Evolutionary conservation across 2,329 filamentous ascomycete species (phyloP), one percentile per base, ranked within the genome.

Genomic region (Phialophora tarda): DNA sequence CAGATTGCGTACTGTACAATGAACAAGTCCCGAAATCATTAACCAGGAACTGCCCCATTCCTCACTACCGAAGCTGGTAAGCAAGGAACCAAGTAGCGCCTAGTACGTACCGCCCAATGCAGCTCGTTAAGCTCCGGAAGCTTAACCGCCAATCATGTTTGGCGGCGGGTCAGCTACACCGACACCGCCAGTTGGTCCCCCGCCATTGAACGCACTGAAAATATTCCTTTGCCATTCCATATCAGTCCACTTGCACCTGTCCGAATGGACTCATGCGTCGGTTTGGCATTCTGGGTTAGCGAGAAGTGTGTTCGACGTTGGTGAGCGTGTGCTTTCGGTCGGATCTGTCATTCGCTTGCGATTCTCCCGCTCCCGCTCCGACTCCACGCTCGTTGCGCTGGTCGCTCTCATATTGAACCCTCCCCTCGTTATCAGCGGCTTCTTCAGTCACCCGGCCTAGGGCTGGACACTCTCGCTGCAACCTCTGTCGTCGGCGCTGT

Each of bases 271-370:
- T 34, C 57, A 14, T 24, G 50, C 58, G 21, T 57, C 58, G 34
- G 30, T 63, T 59, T 65, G 59, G 47, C 56, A 65, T 41, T 64
- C 64, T 62, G 56, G 58, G 53, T 64, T 70, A 70, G 65, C 68
- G 60, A 68, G 50, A 66, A 61, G 48, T 51, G 21, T 10, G 17
- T 51, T 14, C 48, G n/a, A 8, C 51, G 47, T 23, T 34, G 17
- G 10, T 24, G 48, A 32, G 47, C 59, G 68, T 67, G 65, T 70
- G 68, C 68, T 26, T 41, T 58, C 62, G 63, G 28, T 62, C 38
- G 57, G 41, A 67, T 53, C 60, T 63, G 63, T 66, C 68, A 70
- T 65, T 70, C 65, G 65, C 63, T 70, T 70, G 34, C 6, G 38
- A 7, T 26, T 28, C 24, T 44, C 17, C 38, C 38, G 38, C 38